These are phyloP conservation scores for Nymphaea colorata DNA, from an alignment of 164 flowering plant genomes.

Conservation along the genomic window DNA sequence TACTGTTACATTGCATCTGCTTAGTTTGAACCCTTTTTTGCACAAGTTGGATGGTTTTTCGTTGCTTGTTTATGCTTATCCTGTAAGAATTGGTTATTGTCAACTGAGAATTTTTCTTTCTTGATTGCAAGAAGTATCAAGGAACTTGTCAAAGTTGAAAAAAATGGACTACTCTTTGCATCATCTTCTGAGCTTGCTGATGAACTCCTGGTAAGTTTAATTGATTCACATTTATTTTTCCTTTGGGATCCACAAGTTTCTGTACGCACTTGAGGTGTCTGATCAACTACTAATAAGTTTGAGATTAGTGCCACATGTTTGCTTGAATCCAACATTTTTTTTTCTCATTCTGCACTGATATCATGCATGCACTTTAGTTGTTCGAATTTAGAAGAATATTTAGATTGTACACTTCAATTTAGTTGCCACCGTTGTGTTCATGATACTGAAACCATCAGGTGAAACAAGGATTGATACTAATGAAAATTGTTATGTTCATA, in stretches of 20 bases:
- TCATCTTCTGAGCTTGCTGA: conserved; percentile 93
- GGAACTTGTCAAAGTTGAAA: conserved; percentile 71
- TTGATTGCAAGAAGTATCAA: conserved; percentile 38
- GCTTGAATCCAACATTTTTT: neutral
- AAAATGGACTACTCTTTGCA: conserved; percentile 83
- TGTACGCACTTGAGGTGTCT: neutral
- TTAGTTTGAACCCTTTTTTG: neutral
- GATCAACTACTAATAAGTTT: neutral
- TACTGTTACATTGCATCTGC: conserved; percentile 14
- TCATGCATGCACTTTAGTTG: neutral
- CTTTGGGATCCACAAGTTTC: neutral
- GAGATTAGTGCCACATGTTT: neutral
- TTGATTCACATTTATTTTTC: neutral
- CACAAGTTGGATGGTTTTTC: neutral
- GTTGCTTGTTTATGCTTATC: neutral
- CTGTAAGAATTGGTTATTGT: neutral
- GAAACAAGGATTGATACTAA: too few relatives aligned
- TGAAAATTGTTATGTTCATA: too few relatives aligned
- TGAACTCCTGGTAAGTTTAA: conserved; percentile 60
- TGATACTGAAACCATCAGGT: too few relatives aligned
- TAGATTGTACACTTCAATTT: too few relatives aligned
- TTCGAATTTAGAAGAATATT: neutral
- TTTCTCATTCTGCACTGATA: neutral
- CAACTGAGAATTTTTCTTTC: neutral
- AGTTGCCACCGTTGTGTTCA: too few relatives aligned